Percentiles rank a stretch among this genome's conserved stretches.
phyloP scores from a whole-genome alignment of 2,329 filamentous ascomycete species.

The Fusarium circinatum region DNA sequence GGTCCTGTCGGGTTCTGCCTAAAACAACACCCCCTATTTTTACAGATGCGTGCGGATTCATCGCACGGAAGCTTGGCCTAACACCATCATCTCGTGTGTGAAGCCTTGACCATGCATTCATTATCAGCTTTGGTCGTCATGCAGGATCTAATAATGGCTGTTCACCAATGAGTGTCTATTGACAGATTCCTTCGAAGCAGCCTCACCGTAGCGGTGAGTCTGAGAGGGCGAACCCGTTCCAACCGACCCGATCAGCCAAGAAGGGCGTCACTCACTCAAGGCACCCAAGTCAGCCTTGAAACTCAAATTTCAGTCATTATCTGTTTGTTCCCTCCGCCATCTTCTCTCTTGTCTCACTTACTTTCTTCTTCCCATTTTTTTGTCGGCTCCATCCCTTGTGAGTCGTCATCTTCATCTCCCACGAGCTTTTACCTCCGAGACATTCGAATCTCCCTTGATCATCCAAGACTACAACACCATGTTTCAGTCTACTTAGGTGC shows the following conservation, averaged over 20 bases:
- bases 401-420: neutral
- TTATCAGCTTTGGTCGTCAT: neutral
- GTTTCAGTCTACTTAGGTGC: neutral
- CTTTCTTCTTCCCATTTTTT: neutral
- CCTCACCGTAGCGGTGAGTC: conserved; percentile 8
- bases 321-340: neutral
- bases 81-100: neutral
- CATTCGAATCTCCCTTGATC: neutral
- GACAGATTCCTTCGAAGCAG: neutral
- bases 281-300: neutral
- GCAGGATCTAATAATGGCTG: neutral
- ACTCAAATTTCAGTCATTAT: neutral
- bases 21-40: conserved; percentile 16
- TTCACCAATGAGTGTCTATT: neutral
- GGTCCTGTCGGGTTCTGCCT: neutral
- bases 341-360: conserved; percentile 12
- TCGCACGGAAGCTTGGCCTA: neutral
- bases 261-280: neutral
- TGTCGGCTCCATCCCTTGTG: neutral
- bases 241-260: neutral
- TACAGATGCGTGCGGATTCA: neutral
- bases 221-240: neutral
- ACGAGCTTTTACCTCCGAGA: neutral
- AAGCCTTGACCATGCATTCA: neutral
- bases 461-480: neutral